Conservation (phyloP, 1,284 basidiomycete genomes). For the Phlebopus sp. region DNA sequence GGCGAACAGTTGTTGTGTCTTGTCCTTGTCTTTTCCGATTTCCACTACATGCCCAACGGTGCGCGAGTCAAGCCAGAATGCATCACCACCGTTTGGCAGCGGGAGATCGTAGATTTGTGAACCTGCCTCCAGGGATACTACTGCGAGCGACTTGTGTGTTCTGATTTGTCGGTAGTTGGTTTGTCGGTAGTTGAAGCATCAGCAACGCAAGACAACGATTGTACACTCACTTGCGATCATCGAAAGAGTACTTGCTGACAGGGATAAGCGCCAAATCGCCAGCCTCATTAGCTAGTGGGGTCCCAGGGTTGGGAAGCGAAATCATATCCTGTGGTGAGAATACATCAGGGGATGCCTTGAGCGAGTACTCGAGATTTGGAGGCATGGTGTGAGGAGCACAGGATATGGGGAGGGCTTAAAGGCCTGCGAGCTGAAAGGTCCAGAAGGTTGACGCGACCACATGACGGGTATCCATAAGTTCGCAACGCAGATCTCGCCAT, state of each 20-base stretch:
- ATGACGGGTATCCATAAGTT: too few relatives aligned
- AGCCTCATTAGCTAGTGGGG: conserved; percentile 58
- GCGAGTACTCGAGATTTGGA: conserved; percentile 41
- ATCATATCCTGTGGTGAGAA: conserved; percentile 76
- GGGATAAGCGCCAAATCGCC: conserved; percentile 70
- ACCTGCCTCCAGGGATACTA: conserved; percentile 53
- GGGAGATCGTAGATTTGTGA: conserved; percentile 50
- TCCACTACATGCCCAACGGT: conserved; percentile 68
- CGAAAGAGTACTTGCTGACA: conserved; percentile 66
- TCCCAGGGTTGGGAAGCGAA: conserved; percentile 66
- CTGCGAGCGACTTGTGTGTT: conserved; percentile 66
- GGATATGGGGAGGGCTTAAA: conserved; percentile 31
- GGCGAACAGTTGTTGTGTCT: conserved; percentile 55
- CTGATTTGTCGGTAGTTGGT: conserved; percentile 36
- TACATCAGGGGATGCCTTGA: conserved; percentile 54
- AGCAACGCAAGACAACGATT: neutral
- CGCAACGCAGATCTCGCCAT: too few relatives aligned
- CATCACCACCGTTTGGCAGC: conserved; percentile 62
- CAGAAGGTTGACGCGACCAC: conserved; percentile 39
- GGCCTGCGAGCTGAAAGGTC: conserved; percentile 50
- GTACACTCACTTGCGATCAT: conserved; percentile 62
- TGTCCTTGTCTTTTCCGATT: conserved; percentile 42
- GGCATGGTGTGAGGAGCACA: conserved; percentile 27
- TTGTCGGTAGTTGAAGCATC: neutral
- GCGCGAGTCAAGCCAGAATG: conserved; percentile 70